A percentile compares a stretch with the other conserved stretches of the same genome.
Conservation (phyloP, 1,284 basidiomycete genomes). For the Microstroma glucosiphilum region DNA sequence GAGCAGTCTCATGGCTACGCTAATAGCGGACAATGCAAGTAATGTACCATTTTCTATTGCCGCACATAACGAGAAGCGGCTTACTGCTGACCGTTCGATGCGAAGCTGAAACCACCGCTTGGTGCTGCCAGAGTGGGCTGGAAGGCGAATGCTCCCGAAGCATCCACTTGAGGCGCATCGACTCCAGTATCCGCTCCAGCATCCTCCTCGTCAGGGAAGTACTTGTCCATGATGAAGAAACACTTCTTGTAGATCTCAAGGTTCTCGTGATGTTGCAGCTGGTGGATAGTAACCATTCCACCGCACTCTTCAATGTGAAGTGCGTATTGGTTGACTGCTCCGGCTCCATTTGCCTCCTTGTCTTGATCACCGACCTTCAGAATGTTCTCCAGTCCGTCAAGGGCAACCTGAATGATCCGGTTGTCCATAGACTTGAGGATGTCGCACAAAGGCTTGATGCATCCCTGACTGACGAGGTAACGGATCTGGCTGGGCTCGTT, state of each 20-base stretch:
- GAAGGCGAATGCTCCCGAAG: constrained; percentile 74
- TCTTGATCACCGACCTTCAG: constrained; percentile 97
- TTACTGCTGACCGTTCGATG: constrained; percentile 6
- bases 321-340: constrained; percentile 86
- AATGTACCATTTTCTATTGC: background rate
- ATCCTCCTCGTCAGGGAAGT: constrained; percentile 55
- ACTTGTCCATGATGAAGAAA: constrained; percentile 71
- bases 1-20: too few species aligned
- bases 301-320: constrained; percentile 89
- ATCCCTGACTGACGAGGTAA: constrained; percentile 93
- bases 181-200: constrained; percentile 60
- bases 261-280: constrained; percentile 98
- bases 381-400: constrained; percentile 98
- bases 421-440: constrained; percentile 96
- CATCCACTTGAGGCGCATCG: constrained; percentile 73
- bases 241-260: constrained; percentile 99
- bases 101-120: constrained; percentile 47
- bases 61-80: background rate
- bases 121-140: constrained; percentile 53
- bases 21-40: too few species aligned
- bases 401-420: constrained; percentile 97
- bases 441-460: constrained; percentile 97
- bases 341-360: constrained; percentile 74
- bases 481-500: constrained; percentile 96
- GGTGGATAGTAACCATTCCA: constrained; percentile 93